Evolutionary conservation across 2,329 filamentous ascomycete genomes (phyloP).

Genomic region (Cladosporium sp.): DNA sequence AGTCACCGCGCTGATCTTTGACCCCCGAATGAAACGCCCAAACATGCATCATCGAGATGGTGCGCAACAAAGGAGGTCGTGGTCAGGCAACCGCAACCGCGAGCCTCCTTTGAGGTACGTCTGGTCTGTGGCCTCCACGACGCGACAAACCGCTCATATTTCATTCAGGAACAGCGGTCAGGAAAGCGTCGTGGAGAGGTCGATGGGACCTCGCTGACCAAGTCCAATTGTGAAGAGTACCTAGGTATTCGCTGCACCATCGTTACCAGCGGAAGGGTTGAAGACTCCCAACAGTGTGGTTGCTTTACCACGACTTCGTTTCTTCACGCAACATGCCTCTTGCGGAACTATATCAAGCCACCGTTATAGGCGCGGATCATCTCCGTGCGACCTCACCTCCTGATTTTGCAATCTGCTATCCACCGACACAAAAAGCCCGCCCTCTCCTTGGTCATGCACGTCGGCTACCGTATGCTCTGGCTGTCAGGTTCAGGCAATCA

Average conservation of each 20-base stretch:
- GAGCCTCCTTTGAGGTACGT: neutral
- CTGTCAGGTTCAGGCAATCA: neutral
- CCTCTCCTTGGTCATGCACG: neutral
- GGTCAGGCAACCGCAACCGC: neutral
- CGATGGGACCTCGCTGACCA: neutral
- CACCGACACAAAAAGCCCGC: neutral
- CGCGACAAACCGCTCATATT: neutral
- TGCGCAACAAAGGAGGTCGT: neutral
- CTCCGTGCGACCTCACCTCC: neutral
- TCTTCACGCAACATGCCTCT: neutral
- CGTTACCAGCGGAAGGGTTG: neutral
- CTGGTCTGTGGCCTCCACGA: neutral
- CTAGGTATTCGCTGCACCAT: neutral
- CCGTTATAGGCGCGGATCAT: neutral
- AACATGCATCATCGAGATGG: neutral
- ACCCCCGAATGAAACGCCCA: neutral
- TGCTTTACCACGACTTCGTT: neutral
- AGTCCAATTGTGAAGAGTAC: neutral
- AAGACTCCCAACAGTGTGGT: neutral
- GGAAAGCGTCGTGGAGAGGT: neutral
- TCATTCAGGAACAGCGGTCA: neutral
- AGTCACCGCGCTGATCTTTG: neutral
- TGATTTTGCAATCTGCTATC: neutral
- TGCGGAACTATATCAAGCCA: neutral
- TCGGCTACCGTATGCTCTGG: neutral